Conservation (phyloP, 768 basidiomycete genomes). For the Phylloporus arenicola region DNA sequence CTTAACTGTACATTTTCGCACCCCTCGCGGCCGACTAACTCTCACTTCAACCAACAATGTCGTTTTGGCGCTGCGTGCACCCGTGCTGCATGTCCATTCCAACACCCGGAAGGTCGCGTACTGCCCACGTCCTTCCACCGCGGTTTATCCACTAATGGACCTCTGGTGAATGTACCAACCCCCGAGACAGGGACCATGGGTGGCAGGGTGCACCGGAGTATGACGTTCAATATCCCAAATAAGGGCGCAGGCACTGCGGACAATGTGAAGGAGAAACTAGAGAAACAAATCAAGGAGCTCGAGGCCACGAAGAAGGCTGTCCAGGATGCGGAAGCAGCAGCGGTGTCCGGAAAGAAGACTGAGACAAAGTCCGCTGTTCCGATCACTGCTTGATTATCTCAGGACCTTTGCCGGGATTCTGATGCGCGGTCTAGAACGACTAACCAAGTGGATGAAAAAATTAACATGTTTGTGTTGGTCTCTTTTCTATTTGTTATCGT, state of each 20-base stretch:
- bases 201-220: constrained; percentile 61
- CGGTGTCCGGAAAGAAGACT: constrained; percentile 56
- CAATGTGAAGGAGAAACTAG: constrained; percentile 45
- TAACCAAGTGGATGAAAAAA: constrained; percentile 14
- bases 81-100: constrained; percentile 79
- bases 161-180: constrained; percentile 54
- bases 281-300: constrained; percentile 55
- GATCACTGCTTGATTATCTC: constrained; percentile 29
- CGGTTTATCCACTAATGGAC: constrained; percentile 56
- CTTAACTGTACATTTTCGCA: constrained; percentile 66
- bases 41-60: constrained; percentile 53
- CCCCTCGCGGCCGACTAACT: constrained; percentile 38
- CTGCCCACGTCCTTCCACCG: constrained; percentile 78
- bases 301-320: constrained; percentile 68
- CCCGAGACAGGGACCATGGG: constrained; percentile 67
- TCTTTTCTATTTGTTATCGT: constrained; percentile 16
- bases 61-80: constrained; percentile 85
- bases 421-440: constrained; percentile 10
- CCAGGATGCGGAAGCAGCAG: constrained; percentile 56
- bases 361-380: constrained; percentile 43
- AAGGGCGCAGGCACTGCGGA: constrained; percentile 20
- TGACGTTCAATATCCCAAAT: constrained; percentile 55
- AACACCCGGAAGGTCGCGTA: constrained; percentile 84
- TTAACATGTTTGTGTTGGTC: constrained; percentile 11
- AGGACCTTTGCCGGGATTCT: neutral